Conservation (phyloP, 2,329 filamentous ascomycete species). For the Paecilomyces sp. region DNA sequence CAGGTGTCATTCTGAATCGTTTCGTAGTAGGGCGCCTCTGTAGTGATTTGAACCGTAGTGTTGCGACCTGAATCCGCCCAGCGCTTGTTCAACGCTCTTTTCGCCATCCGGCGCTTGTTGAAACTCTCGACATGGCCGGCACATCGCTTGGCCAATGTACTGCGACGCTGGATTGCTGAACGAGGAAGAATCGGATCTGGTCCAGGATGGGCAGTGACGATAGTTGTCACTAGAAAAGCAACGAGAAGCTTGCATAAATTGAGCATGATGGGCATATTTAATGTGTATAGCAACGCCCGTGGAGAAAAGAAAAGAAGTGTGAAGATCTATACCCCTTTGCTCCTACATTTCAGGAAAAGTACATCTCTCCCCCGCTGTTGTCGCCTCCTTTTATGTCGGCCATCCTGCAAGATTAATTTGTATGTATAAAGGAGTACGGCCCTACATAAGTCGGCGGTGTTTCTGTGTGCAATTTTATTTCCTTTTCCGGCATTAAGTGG, state of each 20-base stretch:
- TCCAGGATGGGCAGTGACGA: background rate
- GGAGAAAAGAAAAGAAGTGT: background rate
- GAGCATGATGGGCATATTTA: background rate
- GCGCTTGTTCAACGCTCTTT: background rate
- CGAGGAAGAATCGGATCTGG: background rate
- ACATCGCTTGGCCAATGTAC: background rate
- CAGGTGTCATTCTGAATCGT: slow-evolving; percentile 19
- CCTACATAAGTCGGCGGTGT: too few species aligned
- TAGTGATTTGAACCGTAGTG: background rate
- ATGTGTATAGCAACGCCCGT: background rate
- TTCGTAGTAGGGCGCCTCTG: slow-evolving; percentile 12
- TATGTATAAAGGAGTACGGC: too few species aligned
- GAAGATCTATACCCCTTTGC: too few species aligned
- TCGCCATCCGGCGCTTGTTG: background rate
- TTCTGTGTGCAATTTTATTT: too few species aligned
- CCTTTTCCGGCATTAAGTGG: too few species aligned
- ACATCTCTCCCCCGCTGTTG: too few species aligned
- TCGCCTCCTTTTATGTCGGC: too few species aligned
- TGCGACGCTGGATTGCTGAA: background rate
- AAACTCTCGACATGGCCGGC: background rate
- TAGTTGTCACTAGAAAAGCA: background rate
- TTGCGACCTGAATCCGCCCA: background rate
- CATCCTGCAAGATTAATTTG: too few species aligned
- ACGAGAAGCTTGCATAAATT: background rate
- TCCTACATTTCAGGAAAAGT: too few species aligned